These are phyloP conservation scores for Pythium volutum DNA, from an alignment of 352 stramenopile species.

Conservation along the genomic window DNA sequence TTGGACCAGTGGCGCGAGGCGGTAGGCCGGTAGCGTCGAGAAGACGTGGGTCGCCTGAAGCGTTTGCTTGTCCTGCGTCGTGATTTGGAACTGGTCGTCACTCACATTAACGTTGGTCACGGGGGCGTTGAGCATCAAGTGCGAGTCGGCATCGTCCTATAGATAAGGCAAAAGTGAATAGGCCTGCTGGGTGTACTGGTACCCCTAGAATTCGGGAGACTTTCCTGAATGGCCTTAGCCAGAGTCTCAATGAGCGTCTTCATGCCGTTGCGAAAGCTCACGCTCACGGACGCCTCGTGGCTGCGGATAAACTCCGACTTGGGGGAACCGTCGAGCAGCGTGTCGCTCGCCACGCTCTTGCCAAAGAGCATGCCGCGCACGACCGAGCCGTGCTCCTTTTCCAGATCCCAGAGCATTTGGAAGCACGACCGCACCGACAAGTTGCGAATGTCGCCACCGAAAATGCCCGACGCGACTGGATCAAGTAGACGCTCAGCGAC, in stretches of 20 bases:
- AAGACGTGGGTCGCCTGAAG: constrained; percentile 71
- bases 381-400: constrained; percentile 73
- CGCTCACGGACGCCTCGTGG: constrained; percentile 73
- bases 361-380: constrained; percentile 72
- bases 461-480: constrained; percentile 82
- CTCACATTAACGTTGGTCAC: constrained; percentile 15
- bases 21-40: constrained; percentile 69
- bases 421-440: constrained; percentile 84
- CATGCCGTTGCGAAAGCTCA: constrained; percentile 85
- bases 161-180: not conserved
- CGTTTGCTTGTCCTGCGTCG: constrained; percentile 33
- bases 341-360: constrained; percentile 26
- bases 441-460: constrained; percentile 76
- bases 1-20: constrained; percentile 45
- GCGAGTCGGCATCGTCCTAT: constrained; percentile 23
- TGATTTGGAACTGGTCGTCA: constrained; percentile 31
- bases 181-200: not conserved
- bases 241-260: constrained; percentile 60
- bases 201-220: too few species aligned
- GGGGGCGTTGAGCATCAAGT: constrained; percentile 22
- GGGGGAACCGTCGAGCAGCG: constrained; percentile 56
- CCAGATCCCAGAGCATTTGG: constrained; percentile 69
- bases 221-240: constrained; percentile 36
- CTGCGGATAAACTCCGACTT: constrained; percentile 74
- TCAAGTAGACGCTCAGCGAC: constrained; percentile 80